A percentile compares a stretch with the other conserved stretches of the same genome.
These are phyloP conservation scores for Biscutella laevigata DNA, from an alignment of 441 rosid genomes.

Conservation along the genomic window DNA sequence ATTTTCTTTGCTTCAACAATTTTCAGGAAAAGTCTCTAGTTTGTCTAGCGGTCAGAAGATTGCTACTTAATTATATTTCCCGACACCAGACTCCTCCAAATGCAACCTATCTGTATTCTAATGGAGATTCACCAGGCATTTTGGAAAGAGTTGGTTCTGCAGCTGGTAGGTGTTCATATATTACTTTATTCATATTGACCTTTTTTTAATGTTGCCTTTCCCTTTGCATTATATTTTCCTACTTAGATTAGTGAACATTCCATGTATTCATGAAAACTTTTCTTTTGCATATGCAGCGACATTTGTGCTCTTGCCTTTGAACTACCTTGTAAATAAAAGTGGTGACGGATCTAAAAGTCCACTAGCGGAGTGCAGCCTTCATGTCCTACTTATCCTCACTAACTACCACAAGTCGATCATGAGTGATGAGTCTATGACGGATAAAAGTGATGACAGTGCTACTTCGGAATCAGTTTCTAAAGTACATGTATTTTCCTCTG, in stretches of 20 bases:
- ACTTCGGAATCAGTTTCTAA: conserved; percentile 54
- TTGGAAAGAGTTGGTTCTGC: conserved; percentile 91
- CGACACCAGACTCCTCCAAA: conserved; percentile 43
- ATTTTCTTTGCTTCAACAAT: conserved; percentile 14
- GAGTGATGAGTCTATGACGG: conserved; percentile 48
- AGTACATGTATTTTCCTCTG: conserved; percentile 44
- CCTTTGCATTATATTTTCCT: not conserved
- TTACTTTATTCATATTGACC: not conserved
- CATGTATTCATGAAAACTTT: not conserved
- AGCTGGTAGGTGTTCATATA: conserved; percentile 54
- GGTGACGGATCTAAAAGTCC: conserved; percentile 52
- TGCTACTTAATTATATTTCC: conserved; percentile 65
- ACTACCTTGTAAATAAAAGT: conserved; percentile 64
- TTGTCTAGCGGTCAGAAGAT: conserved; percentile 50
- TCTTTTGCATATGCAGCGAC: conserved; percentile 58
- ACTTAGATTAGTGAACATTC: not conserved
- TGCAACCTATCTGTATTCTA: conserved; percentile 48
- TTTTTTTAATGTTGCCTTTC: conserved; percentile 3
- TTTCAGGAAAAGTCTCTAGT: conserved; percentile 73
- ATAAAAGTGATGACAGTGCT: conserved; percentile 56
- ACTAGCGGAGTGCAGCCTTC: conserved; percentile 74
- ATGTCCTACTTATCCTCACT: conserved; percentile 77
- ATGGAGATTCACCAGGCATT: conserved; percentile 64
- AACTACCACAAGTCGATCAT: conserved; percentile 64
- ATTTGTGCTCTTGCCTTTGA: conserved; percentile 75